Evolutionary conservation across 1,284 basidiomycete genomes (phyloP), one percentile per base, ranked within the genome.

Genomic region (Austroboletus niveus): DNA sequence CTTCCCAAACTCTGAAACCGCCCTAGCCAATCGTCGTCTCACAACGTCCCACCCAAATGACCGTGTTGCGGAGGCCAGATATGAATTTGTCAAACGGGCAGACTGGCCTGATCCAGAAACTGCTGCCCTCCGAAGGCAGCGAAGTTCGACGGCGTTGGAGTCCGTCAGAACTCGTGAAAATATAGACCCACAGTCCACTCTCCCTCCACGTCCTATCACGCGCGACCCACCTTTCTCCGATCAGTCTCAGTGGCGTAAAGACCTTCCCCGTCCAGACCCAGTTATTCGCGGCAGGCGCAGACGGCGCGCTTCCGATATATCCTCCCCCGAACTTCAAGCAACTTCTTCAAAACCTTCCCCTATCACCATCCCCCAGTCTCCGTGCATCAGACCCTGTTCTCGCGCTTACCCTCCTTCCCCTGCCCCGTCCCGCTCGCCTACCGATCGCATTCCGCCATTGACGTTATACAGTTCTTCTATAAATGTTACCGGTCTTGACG

Each of bases 31-130:
- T 36, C 75, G 76, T 52, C 72, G 76, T 54, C 65, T 72, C 22
- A 73, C 74, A 22, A 72, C 79, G 5, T 77, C 76, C 20, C 69
- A 73, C 40, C 71, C 78, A 30, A 66, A 68, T 17, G 69, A 77
- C 17, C 77, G 81, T 56, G 80, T 85, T 48, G 78, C 80, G 47
- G 77, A 85, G 57, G 77, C 85, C 14, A 78, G 84, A 62, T 89
- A 84, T 64, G 80, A 89, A 72, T 89, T 90, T 61, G 85, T 90
- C 45, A 89, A 88, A 61, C 80, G 88, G 47, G 84, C 87, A 14
- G 87, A 88, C 59, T 90, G 87, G 87, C 85, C 85, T 3, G 87
- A 87, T 65, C 81, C 85, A 40, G 87, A 87, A 69, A 73, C 79
- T 5, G 84, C 81, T 53, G 84, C 82, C 27, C 72, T 81, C 45